Evolutionary conservation across 2,329 filamentous ascomycete genomes (phyloP), one percentile per base, ranked within the genome.

Genomic region (Thelonectria discophora): DNA sequence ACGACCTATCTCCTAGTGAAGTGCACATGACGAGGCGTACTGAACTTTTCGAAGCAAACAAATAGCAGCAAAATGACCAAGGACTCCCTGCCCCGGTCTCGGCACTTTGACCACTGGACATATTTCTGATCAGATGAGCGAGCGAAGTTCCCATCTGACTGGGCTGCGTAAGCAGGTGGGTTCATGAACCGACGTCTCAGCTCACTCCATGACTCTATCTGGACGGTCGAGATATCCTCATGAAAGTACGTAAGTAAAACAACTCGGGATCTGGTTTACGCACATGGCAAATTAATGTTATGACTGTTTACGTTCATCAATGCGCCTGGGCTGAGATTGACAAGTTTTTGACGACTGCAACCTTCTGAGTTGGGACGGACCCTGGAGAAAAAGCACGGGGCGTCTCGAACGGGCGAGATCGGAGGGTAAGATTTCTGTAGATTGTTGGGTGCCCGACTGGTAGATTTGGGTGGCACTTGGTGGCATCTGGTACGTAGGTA

Each of bases 401-500:
- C 8, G 6, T 8, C 24, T 24, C 32, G 12, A 11, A 37, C 34
- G 34, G 34, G 34, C 34, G 34, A 37, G 34, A 37, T 37, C 34
- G 34, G 34, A 37, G 32, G 34, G 34, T 11, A 2, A 30, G 27
- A 30, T 30, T 30, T 30, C 27, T 62, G 43, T 32, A 13, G 34
- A 13, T 37, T 13, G 3, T 34, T 13, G 9, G 10, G 32, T 13
- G 32, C 32, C 32, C 32, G 32, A 34, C 32, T 13, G n/a, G n/a
- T n/a, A n/a, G n/a, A n/a, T n/a, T n/a, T n/a, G 34, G 12, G 12
- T 37, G 34, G 15, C 34, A 60, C 56, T 56, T 52, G 58, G 58
- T 34, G 34, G 32, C 52, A 30, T n/a, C n/a, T n/a, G n/a, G n/a
- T n/a, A n/a, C n/a, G n/a, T n/a, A 12, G 12, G 12, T 37, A 12